Evolutionary conservation across 148 eudicot genomes (phyloP), one percentile per base, ranked within the genome.

Genomic region (Heliosperma pusillum): DNA sequence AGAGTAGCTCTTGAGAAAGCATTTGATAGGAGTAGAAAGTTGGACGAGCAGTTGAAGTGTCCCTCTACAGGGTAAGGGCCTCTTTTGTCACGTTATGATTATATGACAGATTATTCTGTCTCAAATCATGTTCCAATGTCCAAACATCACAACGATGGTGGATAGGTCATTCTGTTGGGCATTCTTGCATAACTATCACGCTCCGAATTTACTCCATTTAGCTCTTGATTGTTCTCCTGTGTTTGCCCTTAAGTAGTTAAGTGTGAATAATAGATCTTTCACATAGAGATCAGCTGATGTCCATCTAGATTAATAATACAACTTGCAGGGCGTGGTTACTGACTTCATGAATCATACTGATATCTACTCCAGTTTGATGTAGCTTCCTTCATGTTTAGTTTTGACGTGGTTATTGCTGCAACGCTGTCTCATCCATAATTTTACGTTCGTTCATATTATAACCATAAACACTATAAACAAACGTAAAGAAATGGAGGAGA

Each of bases 1-100:
- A 67, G 74, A 73, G 60, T 77, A 68, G 77, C 83, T 52, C 80
- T 81, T 25, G 83, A 81, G 70, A 74, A 74, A 64, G 72, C 86
- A 61, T 75, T 79, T 77, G 59, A 73, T 42, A 80, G 66, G 76
- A 87, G 80, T 66, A 80, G 78, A 78, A 81, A 59, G 72, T 30
- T 64, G 72, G 83, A 79, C 57, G 79, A 50, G 78, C 83, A 88
- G 74, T 60, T 84, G 50, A 78, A 77, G 42, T 82, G 77, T 22
- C 78, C 79, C 69, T 76, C 81, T 47, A 57, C 50, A 53, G 73
- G 76, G 93, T 89, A 83, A 74, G 83, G 76, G 70, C 44, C 53
- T 33, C 33, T 66, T 76, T 8, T 26, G 30, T 44, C 29, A 69
- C 24, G 20, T 26, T 21, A 36, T 7, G 21, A 53, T 10, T 26